Percentiles rank a stretch among this genome's conserved stretches.
These are phyloP conservation scores for Penicillium digitatum DNA, from an alignment of 2,329 filamentous ascomycete species.

Conservation along the genomic window DNA sequence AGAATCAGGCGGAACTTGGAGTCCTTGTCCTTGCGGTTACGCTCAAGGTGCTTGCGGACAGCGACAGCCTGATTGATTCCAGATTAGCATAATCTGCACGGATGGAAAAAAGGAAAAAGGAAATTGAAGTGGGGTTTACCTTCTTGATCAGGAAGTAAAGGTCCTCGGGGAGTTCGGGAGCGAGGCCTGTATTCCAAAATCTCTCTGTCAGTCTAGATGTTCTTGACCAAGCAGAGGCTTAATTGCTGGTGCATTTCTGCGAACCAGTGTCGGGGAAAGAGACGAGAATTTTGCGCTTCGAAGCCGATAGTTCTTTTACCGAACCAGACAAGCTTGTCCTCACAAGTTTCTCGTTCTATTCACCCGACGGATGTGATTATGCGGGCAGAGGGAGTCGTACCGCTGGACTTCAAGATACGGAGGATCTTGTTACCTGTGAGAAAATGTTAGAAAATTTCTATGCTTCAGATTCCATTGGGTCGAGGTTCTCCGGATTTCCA, in stretches of 20 bases:
- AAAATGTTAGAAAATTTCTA: slow-evolving; percentile 38
- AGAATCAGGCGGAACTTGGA: slow-evolving; percentile 99
- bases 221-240: slow-evolving; percentile 82
- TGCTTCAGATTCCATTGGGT: background rate
- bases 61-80: slow-evolving; percentile 68
- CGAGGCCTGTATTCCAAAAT: slow-evolving; percentile 81
- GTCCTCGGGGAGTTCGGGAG: slow-evolving; percentile 98
- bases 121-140: slow-evolving; percentile 54
- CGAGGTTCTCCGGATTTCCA: slow-evolving; percentile 32
- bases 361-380: slow-evolving; percentile 24
- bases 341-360: slow-evolving; percentile 18
- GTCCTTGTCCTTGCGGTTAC: slow-evolving; percentile 99
- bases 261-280: slow-evolving; percentile 21
- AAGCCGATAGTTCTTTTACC: slow-evolving; percentile 3
- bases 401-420: slow-evolving; percentile 94
- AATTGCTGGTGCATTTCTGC: slow-evolving; percentile 35
- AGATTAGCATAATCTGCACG: slow-evolving; percentile 4
- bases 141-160: slow-evolving; percentile 99
- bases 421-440: slow-evolving; percentile 95
- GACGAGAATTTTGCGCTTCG: slow-evolving; percentile 4
- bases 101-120: background rate
- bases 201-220: slow-evolving; percentile 76
- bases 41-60: slow-evolving; percentile 99
- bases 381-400: slow-evolving; percentile 57
- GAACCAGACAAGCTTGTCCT: slow-evolving; percentile 8